Base-by-base conservation (phyloP, 2,329 filamentous ascomycete genomes). In the Xylaria sp. region DNA sequence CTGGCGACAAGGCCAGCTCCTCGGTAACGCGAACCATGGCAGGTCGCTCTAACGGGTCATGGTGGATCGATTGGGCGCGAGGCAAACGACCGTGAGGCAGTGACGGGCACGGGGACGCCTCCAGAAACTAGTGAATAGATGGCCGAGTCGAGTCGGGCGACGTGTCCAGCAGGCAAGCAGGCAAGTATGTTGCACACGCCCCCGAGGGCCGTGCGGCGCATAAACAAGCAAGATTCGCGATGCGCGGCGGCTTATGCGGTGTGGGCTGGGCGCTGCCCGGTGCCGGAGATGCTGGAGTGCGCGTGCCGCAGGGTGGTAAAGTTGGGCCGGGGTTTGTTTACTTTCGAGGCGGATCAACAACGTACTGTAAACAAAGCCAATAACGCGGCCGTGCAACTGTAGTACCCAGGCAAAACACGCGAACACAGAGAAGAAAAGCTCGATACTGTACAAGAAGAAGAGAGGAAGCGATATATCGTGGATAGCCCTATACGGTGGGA, bases 1-100 rank as follows among this genome's bases (percentile, higher is more conserved):
- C 90, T 75, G 90, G 84, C 76, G 91, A 89, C 76, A 97, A 84
- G 73, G 87, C 87, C 81, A 93, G 85, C 78, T 92, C 89, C 68
- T 89, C 87, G 71, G 87, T 90, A 76, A 94, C 85, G 80, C 90
- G 87, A 81, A 94, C 91, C 93, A 97, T 97, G 79, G n/a, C n/a
- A n/a, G n/a, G 79, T 83, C 76, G 75, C 74, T 76, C 73, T 73
- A 79, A 71, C 71, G 68, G 75, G 77, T 72, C 75, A 80, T 81
- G 73, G 73, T 74, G 66, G 67, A 67, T 54, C 67, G 60, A 62
- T 59, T 54, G 49, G 56, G 41, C 8, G 25, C 17, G 57, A 54
- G 46, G 62, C 37, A 67, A 68, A 65, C 54, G 61, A 64, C 57
- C 49, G 64, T 67, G 47, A 52, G 46, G 62, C 48, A 38, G 52